These are phyloP conservation scores for Protostelium mycophagum DNA, from an alignment of 78 protist genomes.

Conservation along the genomic window DNA sequence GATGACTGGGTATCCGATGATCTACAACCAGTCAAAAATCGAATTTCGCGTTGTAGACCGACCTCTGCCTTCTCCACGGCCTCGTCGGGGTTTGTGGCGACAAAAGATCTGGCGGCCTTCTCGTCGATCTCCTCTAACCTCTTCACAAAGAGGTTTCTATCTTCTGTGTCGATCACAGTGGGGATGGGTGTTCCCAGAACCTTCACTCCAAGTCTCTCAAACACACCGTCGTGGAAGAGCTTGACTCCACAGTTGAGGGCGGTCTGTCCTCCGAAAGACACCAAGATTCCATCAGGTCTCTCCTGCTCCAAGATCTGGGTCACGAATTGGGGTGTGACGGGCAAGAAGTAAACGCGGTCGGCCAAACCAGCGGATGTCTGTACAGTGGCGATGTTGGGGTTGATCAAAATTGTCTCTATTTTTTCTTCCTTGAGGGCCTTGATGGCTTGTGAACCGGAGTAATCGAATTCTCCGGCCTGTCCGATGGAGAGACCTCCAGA, in stretches of 20 bases:
- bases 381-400: slow-evolving; percentile 97
- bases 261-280: slow-evolving; percentile 97
- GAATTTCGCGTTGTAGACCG: too few species aligned
- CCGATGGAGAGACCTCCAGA: slow-evolving; percentile 96
- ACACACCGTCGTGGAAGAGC: slow-evolving; percentile 65
- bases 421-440: slow-evolving; percentile 95
- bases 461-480: slow-evolving; percentile 99
- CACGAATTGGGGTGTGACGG: slow-evolving; percentile 88
- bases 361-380: slow-evolving; percentile 93
- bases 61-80: slow-evolving; percentile 40
- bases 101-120: slow-evolving; percentile 67
- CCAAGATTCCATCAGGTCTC: slow-evolving; percentile 91
- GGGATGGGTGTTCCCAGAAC: slow-evolving; percentile 92
- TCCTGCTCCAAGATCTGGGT: slow-evolving; percentile 82
- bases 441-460: slow-evolving; percentile 92
- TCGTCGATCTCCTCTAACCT: slow-evolving; percentile 81
- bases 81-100: slow-evolving; percentile 62
- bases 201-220: slow-evolving; percentile 62
- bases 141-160: slow-evolving; percentile 89
- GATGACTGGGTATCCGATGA: slow-evolving; percentile 90
- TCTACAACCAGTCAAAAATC: too few species aligned
- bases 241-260: slow-evolving; percentile 95
- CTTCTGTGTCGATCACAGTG: slow-evolving; percentile 89
- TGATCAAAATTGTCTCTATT: slow-evolving; percentile 87
- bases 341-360: slow-evolving; percentile 91